Evolutionary conservation across 140 eudicot species (phyloP).

Genomic region (Erigeron philadelphicus): DNA sequence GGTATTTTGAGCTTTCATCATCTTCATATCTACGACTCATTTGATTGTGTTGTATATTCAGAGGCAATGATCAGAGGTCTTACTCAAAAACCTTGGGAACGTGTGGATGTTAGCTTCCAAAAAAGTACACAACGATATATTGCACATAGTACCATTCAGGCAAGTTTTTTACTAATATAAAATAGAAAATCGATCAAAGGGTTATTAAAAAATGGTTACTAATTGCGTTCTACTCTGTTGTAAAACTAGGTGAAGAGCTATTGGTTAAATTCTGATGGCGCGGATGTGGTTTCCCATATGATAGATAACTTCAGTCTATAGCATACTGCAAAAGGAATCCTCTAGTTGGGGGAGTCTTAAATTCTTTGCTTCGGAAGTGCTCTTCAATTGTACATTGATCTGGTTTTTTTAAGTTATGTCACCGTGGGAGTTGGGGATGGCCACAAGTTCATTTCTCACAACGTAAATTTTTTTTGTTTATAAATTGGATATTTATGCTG

Average conservation of each 20-base stretch:
- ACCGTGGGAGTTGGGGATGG: conserved; percentile 19
- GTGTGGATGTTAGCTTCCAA: conserved; percentile 80
- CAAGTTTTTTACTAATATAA: conserved; percentile 17
- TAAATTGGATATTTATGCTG: conserved; percentile 12
- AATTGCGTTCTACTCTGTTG: not conserved
- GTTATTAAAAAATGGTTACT: not conserved
- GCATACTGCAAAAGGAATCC: conserved; percentile 3
- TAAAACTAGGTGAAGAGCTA: conserved; percentile 65
- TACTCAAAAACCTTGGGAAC: conserved; percentile 81
- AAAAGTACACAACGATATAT: conserved; percentile 71
- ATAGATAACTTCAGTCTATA: conserved; percentile 67
- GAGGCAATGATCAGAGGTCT: conserved; percentile 91
- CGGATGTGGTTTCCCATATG: conserved; percentile 80
- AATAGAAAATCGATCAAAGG: not conserved
- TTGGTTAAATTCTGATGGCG: conserved; percentile 92
- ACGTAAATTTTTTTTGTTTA: conserved; percentile 21
- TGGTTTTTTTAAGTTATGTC: conserved; percentile 17
- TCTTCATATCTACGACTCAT: not conserved
- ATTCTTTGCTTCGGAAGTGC: conserved; percentile 12
- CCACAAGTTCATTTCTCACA: conserved; percentile 18
- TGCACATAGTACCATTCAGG: conserved; percentile 91
- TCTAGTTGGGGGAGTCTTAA: conserved; percentile 5
- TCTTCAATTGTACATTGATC: conserved; percentile 5
- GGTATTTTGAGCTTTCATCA: not conserved
- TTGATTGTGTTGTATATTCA: conserved; percentile 20